phyloP scores from a whole-genome alignment of 495 filamentous ascomycete genomes.

The Talaromyces proteolyticus region DNA sequence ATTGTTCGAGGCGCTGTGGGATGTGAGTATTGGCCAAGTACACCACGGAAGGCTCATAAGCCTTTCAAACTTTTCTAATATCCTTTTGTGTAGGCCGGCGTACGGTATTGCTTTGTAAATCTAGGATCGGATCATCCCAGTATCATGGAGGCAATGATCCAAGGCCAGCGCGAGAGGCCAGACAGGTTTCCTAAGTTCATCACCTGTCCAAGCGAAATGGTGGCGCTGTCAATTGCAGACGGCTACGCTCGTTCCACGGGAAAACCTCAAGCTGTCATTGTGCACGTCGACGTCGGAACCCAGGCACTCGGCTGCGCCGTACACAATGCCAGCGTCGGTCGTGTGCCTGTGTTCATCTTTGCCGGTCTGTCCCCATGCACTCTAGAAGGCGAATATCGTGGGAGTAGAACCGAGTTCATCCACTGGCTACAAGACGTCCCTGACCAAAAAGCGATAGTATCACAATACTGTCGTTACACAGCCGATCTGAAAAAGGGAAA shows the following conservation, averaged over 20 bases:
- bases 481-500: conserved; percentile 29
- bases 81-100: conserved; percentile 63
- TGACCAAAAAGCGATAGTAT: conserved; percentile 67
- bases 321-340: conserved; percentile 64
- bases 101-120: conserved; percentile 71
- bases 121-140: conserved; percentile 68
- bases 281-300: conserved; percentile 76
- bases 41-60: too few relatives aligned
- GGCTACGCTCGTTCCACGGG: conserved; percentile 67
- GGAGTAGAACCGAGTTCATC: conserved; percentile 70
- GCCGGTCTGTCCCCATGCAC: conserved; percentile 65
- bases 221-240: conserved; percentile 75
- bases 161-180: conserved; percentile 54
- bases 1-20: too few relatives aligned
- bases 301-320: conserved; percentile 68
- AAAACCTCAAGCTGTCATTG: conserved; percentile 66
- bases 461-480: conserved; percentile 29
- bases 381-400: conserved; percentile 68
- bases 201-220: conserved; percentile 78
- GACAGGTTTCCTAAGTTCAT: conserved; percentile 62
- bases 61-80: too few relatives aligned
- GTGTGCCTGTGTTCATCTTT: conserved; percentile 67
- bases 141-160: conserved; percentile 75
- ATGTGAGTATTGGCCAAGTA: too few relatives aligned
- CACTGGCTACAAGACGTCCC: conserved; percentile 79